Percentiles rank a stretch among this genome's conserved stretches.
Evolutionary conservation across 306 rosid species (phyloP).

Genomic region (Acacia crassicarpa): DNA sequence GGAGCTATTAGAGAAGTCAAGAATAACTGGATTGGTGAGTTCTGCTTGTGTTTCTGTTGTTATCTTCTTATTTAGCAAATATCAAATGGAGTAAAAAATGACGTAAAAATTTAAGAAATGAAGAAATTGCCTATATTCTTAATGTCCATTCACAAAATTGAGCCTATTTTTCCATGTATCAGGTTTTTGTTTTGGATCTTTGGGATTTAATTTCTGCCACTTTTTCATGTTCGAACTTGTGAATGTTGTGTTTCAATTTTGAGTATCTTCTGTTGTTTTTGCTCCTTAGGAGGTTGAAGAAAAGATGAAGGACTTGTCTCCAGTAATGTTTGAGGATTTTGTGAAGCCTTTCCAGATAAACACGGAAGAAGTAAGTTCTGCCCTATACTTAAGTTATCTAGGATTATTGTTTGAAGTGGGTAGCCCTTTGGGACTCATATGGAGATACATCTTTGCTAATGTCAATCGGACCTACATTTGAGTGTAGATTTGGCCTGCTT

Average conservation of each 20-base stretch:
- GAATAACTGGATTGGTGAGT: conserved; percentile 90
- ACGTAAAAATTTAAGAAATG: background rate
- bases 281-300: conserved; percentile 76
- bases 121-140: background rate
- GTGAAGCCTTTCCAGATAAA: conserved; percentile 80
- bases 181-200: background rate
- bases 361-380: conserved; percentile 65
- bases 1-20: conserved; percentile 80
- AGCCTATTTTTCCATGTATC: conserved; percentile 2
- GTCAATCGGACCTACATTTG: background rate
- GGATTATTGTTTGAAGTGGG: background rate
- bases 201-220: conserved; percentile 1
- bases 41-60: conserved; percentile 11
- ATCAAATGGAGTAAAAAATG: background rate
- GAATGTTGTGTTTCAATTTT: conserved; percentile 5
- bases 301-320: conserved; percentile 70
- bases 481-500: background rate
- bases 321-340: conserved; percentile 87
- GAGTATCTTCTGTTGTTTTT: conserved; percentile 2
- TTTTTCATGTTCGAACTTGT: conserved; percentile 8
- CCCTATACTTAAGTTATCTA: conserved; percentile 4
- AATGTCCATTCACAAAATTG: background rate
- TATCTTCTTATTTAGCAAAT: background rate
- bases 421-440: background rate
- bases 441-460: conserved; percentile 1